Conservation (phyloP, 495 filamentous ascomycete species). For the Rostrohypoxylon terebratum region DNA sequence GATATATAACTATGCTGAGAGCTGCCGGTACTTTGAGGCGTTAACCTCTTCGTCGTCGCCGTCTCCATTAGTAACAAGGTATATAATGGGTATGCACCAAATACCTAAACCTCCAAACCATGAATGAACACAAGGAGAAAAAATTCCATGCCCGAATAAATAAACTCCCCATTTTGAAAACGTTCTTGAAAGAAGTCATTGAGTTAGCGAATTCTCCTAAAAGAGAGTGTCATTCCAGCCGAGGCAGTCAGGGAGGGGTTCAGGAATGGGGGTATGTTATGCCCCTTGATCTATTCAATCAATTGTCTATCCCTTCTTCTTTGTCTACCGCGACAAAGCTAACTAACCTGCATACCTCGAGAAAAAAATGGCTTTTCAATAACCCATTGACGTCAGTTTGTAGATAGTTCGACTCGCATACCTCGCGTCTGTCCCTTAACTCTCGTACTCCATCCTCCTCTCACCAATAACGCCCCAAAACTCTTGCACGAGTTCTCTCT, state of each 20-base stretch:
- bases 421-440: slow-evolving; percentile 22
- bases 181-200: slow-evolving; percentile 14
- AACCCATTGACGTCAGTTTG: slow-evolving; percentile 17
- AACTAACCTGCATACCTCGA: slow-evolving; percentile 12
- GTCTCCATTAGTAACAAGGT: not conserved
- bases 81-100: not conserved
- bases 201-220: slow-evolving; percentile 3
- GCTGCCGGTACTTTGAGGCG: not conserved
- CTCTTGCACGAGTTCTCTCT: slow-evolving; percentile 81
- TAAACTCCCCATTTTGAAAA: slow-evolving; percentile 13
- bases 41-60: slow-evolving; percentile 31
- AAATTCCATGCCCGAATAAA: not conserved
- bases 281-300: slow-evolving; percentile 29
- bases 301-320: slow-evolving; percentile 37
- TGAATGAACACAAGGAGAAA: not conserved
- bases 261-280: slow-evolving; percentile 25
- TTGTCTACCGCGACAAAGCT: slow-evolving; percentile 19
- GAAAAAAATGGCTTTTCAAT: slow-evolving; percentile 20
- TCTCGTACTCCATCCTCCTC: slow-evolving; percentile 66
- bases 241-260: slow-evolving; percentile 17
- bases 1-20: slow-evolving; percentile 22
- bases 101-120: not conserved
- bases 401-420: slow-evolving; percentile 12
- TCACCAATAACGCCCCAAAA: slow-evolving; percentile 74
- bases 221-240: slow-evolving; percentile 37